Base-by-base conservation (phyloP, 371 early-diverging fungal genomes). In the Mucor circinelloides region DNA sequence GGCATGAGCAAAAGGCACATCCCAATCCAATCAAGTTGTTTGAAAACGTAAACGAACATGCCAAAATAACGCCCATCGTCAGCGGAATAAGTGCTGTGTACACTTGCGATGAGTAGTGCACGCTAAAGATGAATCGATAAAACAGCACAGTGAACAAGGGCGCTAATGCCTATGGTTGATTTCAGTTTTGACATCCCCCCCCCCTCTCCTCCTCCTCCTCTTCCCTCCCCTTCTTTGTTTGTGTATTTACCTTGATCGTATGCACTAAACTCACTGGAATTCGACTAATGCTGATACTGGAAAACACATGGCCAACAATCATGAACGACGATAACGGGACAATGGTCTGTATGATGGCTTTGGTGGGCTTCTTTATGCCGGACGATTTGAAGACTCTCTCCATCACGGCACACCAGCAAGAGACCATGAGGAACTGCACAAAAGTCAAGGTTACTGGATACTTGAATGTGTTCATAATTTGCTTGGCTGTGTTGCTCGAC, bases 111-210 rank as follows among this genome's bases (percentile, higher is more conserved):
- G 90, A 75, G 68, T 94, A 94, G 31, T 68, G 70, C 25, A 91
- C 88, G 48, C 79, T 69, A 63, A 88, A 93, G 27, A 91, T 68
- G 60, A 93, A 71, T 27, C 90, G 82, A 73, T 92, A 94, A 21
- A 92, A 82, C 32, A 90, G 56, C 5, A 95, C 94, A 2, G 96
- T 95, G 73, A 96, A 95, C 12, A 96, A 81, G 13, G 96, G 96
- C 17, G 94, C 90, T 2, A 94, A 73, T 21, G 94, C 94, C 94
- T 94, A 69, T 25, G 40, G 4, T 52, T 46, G 19, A 32, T 30
- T 57, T 48, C 40, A 64, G 34, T 34, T 17, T 40, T 27, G 46
- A 27, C 56, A 56, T 19, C 6, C 13, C 5, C 19, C 25, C 17
- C 5, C 31, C 32, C 28, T 15, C 17, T 55, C 30, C 21, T 19